Base-by-base conservation (phyloP, 1,139 yeast genomes). In the Yamadazyma atmosphaerica region DNA sequence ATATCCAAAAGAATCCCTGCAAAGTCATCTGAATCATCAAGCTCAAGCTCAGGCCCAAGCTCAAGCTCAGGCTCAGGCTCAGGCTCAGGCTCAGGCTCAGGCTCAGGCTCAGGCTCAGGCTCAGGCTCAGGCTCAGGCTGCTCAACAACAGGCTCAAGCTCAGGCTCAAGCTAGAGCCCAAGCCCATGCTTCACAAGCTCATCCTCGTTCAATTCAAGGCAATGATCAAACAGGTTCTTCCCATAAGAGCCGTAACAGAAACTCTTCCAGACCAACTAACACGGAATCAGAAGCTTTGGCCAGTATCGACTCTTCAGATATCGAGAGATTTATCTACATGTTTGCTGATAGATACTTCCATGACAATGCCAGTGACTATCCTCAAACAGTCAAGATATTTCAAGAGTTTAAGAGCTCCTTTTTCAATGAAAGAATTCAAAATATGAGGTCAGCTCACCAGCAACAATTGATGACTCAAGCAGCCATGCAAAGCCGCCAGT, bases 391-490 rank as follows among this genome's bases (percentile, higher is more conserved):
- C 33, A 70, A 71, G 47, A 51, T 74, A 3, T 77, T 76, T 47
- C 79, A 76, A 38, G 72, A 68, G 36, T 74, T 77, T 53, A 76
- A 76, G 48, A 61, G 60, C 25, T 65, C 77, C 18, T 77, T 77
- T 46, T 67, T 71, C 53, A 73, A 73, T 43, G 82, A 77, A 50
- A 58, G 78, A 44, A 61, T 72, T 18, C 62, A 65, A 11, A 65
- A 61, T 40, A 52, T 61, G 42, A 52, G 73, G 34, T 52, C 66
- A 4, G 46, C 53, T 27, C 58, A 61, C 36, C 61, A 51, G 30
- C 63, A 42, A 28, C 50, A 46, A 31, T 47, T 46, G 31, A 50
- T 40, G 33, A 40, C 12, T 15, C 43, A 14, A 29, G 28, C 32
- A 30, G 22, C 27, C 13, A 23, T 18, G 14, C 35, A 16, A 23